Base-by-base conservation (phyloP, 805 yeast genomes). In the Candida dajiaensis region DNA sequence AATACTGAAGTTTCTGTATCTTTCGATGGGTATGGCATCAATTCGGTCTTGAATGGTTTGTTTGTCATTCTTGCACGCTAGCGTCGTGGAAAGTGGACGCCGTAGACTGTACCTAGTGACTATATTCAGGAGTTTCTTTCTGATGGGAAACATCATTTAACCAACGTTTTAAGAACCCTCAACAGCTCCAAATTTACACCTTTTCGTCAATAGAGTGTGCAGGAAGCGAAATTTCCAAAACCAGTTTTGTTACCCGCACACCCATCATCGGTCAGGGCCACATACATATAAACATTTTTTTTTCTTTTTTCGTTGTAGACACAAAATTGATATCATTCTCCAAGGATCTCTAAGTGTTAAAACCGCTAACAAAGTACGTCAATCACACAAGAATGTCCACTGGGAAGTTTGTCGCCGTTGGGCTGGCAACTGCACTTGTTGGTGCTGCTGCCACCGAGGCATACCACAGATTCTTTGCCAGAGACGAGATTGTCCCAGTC, bases 1-100 rank as follows among this genome's bases (percentile, higher is more conserved):
- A 48, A 92, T 90, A 50, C 95, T 87, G 65, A 94, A 92, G 65
- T 89, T 90, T 50, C 98, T 67, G 64, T 84, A 90, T 53, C 89
- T 78, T 48, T 81, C 83, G 22, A 86, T 74, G 6, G 98, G 98
- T 35, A 92, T 89, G 40, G 73, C 73, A n/a, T 77, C 71, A 48
- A 94, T 81, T 50, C 95, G 69, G 40, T 73, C 77, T 55, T 78
- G 80, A 5, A 72, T 33, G 20, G 20, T 33, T 33, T 33, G 36
- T 16, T 33, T 33, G 13, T 33, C 36, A 33, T 33, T 33, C 16
- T 20, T 33, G 36, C 36, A 33, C 11, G 13, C 20, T 11, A 33
- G 20, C 5, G 36, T 16, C 11, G 20, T 33, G 4, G 36, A 33
- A 16, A 33, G 16, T 20, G 20, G 13, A 9, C 36, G 36, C 36